A percentile compares a stretch with the other conserved stretches of the same genome.
Evolutionary conservation across 805 yeast genomes (phyloP).

Genomic region (Monosporozyma siamensis): DNA sequence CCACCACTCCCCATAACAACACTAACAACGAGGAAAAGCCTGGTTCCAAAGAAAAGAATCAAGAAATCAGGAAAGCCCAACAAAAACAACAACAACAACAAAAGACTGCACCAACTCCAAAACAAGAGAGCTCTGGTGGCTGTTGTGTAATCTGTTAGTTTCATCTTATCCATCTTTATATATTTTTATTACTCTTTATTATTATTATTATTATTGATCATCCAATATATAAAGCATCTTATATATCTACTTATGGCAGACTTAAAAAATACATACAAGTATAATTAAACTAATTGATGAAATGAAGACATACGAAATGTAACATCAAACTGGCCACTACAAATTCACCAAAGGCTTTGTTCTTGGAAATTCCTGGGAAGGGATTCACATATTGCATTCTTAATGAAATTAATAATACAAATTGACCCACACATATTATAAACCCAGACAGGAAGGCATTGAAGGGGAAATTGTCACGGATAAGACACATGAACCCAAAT

Average conservation of each 20-base stretch:
- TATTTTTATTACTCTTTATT: too few species aligned
- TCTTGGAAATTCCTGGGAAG: slow-evolving; percentile 39
- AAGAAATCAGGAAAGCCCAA: neutral
- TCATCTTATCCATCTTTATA: too few species aligned
- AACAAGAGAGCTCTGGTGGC: neutral
- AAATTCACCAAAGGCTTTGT: slow-evolving; percentile 79
- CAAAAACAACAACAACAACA: neutral
- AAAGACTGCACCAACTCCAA: neutral
- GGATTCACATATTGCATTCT: slow-evolving; percentile 57
- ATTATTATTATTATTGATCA: too few species aligned
- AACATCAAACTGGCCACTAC: slow-evolving; percentile 77
- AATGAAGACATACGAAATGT: slow-evolving; percentile 84
- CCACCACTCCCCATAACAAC: too few species aligned
- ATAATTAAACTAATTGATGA: slow-evolving; percentile 73
- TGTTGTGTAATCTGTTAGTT: neutral
- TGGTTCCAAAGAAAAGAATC: neutral
- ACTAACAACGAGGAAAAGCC: too few species aligned
- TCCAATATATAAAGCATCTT: too few species aligned
- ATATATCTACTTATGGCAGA: too few species aligned
- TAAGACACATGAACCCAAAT: slow-evolving; percentile 61
- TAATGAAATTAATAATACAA: slow-evolving; percentile 75
- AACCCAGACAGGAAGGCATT: slow-evolving; percentile 95
- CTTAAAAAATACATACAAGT: too few species aligned
- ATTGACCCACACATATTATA: slow-evolving; percentile 87
- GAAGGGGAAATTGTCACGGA: slow-evolving; percentile 85